Evolutionary conservation across 768 basidiomycete genomes (phyloP).

Genomic region (Boletus speciosus): DNA sequence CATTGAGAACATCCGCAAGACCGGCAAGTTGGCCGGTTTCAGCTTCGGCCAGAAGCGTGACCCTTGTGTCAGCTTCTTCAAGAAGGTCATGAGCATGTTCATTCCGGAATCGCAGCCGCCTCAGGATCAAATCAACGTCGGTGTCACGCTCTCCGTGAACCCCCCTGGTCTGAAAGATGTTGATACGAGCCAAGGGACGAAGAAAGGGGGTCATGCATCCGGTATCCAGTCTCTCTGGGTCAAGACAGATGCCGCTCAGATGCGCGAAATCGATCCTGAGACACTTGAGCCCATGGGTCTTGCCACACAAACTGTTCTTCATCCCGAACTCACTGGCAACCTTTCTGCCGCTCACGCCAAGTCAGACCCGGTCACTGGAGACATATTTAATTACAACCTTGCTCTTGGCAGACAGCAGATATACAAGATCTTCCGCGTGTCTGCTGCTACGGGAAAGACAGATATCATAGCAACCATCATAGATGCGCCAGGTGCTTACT

Average conservation of each 20-base stretch:
- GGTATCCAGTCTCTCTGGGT: constrained; percentile 28
- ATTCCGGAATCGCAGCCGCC: constrained; percentile 13
- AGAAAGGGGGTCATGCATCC: constrained; percentile 24
- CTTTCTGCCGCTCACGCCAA: constrained; percentile 38
- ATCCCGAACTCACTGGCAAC: constrained; percentile 32
- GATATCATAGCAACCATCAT: constrained; percentile 35
- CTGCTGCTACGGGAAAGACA: constrained; percentile 28
- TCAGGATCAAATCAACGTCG: constrained; percentile 17
- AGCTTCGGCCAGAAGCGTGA: constrained; percentile 33
- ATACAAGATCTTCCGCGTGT: constrained; percentile 37
- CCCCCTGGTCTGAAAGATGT: constrained; percentile 25
- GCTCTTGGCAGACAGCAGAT: constrained; percentile 25
- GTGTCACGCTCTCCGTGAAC: constrained; percentile 31
- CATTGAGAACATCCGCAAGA: constrained; percentile 28
- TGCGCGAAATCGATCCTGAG: constrained; percentile 35
- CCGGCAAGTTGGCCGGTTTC: constrained; percentile 15
- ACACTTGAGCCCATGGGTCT: constrained; percentile 37
- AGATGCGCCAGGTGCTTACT: constrained; percentile 38
- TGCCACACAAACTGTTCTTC: constrained; percentile 26
- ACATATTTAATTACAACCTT: constrained; percentile 36
- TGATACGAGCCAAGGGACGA: constrained; percentile 17
- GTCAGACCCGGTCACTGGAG: constrained; percentile 34
- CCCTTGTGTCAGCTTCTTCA: constrained; percentile 30
- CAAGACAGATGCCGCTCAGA: constrained; percentile 29
- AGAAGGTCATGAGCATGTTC: constrained; percentile 30